Conservation (phyloP, 805 yeast species). For the Yarrowia phangngaensis region DNA sequence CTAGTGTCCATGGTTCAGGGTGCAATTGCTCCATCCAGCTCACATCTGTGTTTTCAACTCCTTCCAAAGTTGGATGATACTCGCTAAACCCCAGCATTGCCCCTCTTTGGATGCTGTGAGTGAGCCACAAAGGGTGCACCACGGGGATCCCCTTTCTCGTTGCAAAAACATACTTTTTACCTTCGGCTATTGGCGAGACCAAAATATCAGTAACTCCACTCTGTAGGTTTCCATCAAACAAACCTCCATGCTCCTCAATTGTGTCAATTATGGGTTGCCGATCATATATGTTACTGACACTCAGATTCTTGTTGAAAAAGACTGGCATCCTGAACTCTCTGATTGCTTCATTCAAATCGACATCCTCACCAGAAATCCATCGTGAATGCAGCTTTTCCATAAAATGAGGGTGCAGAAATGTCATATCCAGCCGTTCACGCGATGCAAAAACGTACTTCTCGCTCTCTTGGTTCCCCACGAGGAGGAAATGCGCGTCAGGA, state of each 20-base stretch:
- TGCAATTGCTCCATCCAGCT: not conserved
- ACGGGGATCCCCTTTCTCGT: constrained; percentile 42
- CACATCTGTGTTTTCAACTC: not conserved
- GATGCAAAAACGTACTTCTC: constrained; percentile 54
- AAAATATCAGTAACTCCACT: constrained; percentile 33
- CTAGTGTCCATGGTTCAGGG: constrained; percentile 1
- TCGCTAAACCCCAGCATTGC: constrained; percentile 43
- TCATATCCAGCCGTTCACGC: constrained; percentile 47
- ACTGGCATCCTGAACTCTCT: constrained; percentile 11
- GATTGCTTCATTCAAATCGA: constrained; percentile 30
- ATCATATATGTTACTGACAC: constrained; percentile 27
- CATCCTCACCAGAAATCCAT: constrained; percentile 54
- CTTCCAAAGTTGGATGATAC: constrained; percentile 35
- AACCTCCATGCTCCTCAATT: constrained; percentile 40
- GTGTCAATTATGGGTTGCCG: constrained; percentile 32
- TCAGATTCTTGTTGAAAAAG: constrained; percentile 7
- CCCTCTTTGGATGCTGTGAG: constrained; percentile 43
- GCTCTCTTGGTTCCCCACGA: constrained; percentile 52
- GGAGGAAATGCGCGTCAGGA: constrained; percentile 49
- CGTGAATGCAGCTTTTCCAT: constrained; percentile 46
- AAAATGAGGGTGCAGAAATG: constrained; percentile 49
- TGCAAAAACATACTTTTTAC: constrained; percentile 43
- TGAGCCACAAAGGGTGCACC: constrained; percentile 47
- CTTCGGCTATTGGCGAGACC: constrained; percentile 36
- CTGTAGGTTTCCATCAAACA: constrained; percentile 32